Conservation (phyloP, 768 basidiomycete species). For the Phaeotremella fagi region DNA sequence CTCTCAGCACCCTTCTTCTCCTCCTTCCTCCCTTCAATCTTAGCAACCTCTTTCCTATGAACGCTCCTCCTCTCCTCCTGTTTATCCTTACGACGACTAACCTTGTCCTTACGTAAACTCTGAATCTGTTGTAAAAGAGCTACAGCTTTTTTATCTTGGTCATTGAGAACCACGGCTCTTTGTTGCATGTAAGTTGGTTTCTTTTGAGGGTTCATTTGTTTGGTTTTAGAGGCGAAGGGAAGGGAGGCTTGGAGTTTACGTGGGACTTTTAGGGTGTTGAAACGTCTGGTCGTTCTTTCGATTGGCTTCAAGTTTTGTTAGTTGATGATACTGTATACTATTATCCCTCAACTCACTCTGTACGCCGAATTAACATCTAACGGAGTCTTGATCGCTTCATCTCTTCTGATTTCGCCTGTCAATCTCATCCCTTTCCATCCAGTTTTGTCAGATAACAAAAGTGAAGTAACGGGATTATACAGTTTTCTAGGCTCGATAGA, state of each 20-base stretch:
- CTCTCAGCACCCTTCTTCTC: constrained; percentile 46
- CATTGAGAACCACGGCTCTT: constrained; percentile 90
- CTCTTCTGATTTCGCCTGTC: constrained; percentile 85
- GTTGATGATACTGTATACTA: background rate
- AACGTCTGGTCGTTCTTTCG: constrained; percentile 71
- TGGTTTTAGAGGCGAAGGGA: constrained; percentile 90
- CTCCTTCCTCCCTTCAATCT: constrained; percentile 50
- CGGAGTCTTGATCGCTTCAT: constrained; percentile 77
- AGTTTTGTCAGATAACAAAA: constrained; percentile 75
- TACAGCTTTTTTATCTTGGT: constrained; percentile 88
- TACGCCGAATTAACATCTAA: constrained; percentile 78
- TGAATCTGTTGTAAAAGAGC: constrained; percentile 89
- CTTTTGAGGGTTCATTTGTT: constrained; percentile 68
- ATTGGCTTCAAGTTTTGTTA: constrained; percentile 57
- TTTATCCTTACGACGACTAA: constrained; percentile 71
- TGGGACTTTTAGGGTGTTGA: constrained; percentile 83
- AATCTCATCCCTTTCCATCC: constrained; percentile 91
- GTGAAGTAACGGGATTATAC: constrained; percentile 92
- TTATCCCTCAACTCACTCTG: constrained; percentile 52
- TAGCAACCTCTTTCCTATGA: constrained; percentile 67
- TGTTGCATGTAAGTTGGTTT: constrained; percentile 84
- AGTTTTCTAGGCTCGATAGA: constrained; percentile 89
- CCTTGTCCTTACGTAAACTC: constrained; percentile 83
- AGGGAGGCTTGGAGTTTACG: constrained; percentile 83
- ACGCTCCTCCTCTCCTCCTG: constrained; percentile 70